Evolutionary conservation across 805 yeast genomes (phyloP), one percentile per base, ranked within the genome.

Genomic region (Nakazawaea populi): DNA sequence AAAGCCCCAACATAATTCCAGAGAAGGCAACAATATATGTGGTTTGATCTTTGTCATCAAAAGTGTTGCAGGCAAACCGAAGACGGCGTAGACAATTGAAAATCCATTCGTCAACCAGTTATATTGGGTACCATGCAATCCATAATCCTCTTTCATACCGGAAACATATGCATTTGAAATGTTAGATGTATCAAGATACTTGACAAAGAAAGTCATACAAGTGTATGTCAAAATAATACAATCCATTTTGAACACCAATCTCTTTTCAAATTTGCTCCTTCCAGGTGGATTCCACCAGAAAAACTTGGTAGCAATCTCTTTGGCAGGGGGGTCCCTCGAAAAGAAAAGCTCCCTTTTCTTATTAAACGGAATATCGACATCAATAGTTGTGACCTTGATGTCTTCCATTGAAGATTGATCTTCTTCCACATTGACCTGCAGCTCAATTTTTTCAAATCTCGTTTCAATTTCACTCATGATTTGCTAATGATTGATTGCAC

Each of bases 151-250:
- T 56, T 79, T 73, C 86, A 83, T 79, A 8, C 88, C 88, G 9
- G 81, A 73, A n/a, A 82, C 83, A 59, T 82, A 83, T 2, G 88
- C 87, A 57, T 78, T 75, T 34, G 75, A 66, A 41, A 80, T 63
- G 49, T 80, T 81, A 11, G 77, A 69, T 57, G 83, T 70, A 62
- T 82, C 87, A 34, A 83, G 70, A 60, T 80, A 82, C 56, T 82
- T 82, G 52, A 72, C 70, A 72, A 75, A 73, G 55, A 73, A 74
- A 2, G 70, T 58, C 36, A 73, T 61, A 54, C 75, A 69, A 5
- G 63, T 65, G 53, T 72, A 74, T 12, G 76, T 66, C 46, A 74
- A 61, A 31, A 74, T 67, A 56, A 58, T 44, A 43, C 47, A 42
- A 44, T 48, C 51, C 27, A 48, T 10, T 28, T 48, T 48, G 51